Conservation (phyloP, 163 green algal genomes). For the Prototheca stagnorum region DNA sequence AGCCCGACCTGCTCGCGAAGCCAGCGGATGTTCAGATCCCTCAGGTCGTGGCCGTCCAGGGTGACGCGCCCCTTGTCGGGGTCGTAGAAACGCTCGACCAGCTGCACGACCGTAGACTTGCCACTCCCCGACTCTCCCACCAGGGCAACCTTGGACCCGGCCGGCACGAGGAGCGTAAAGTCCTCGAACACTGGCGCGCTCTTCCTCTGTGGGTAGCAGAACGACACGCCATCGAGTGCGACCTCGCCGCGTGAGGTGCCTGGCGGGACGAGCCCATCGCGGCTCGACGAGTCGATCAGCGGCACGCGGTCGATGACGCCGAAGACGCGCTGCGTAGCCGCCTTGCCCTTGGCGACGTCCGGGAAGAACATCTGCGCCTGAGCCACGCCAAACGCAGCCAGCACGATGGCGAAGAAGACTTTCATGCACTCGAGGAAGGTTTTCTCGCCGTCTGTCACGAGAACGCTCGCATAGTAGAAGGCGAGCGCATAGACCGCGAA, state of each 20-base stretch:
- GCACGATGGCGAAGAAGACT: conserved; percentile 57
- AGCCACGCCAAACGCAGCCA: conserved; percentile 36
- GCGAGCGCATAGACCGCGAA: conserved; percentile 22
- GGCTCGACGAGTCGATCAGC: conserved; percentile 15
- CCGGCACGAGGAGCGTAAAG: conserved; percentile 29
- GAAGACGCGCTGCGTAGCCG: conserved; percentile 41
- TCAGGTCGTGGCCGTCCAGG: conserved; percentile 64
- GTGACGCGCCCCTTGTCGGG: conserved; percentile 41
- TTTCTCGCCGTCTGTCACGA: conserved; percentile 24
- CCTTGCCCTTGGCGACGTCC: conserved; percentile 53
- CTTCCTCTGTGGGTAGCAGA: conserved; percentile 66
- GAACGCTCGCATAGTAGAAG: conserved; percentile 45
- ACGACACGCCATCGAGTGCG: conserved; percentile 56
- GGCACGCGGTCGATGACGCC: conserved; percentile 49
- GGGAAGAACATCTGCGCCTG: conserved; percentile 49
- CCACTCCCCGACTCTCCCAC: conserved; percentile 67
- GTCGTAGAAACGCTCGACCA: conserved; percentile 83
- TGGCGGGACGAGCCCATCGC: background rate
- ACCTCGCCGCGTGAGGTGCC: conserved; percentile 47
- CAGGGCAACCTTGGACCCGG: conserved; percentile 45
- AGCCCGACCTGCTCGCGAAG: conserved; percentile 43
- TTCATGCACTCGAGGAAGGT: conserved; percentile 39
- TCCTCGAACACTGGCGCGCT: conserved; percentile 42
- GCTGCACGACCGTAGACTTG: conserved; percentile 67
- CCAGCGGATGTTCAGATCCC: conserved; percentile 28